These are phyloP conservation scores for Alternaria longipes DNA, from an alignment of 2,329 filamentous ascomycete genomes.

Conservation along the genomic window DNA sequence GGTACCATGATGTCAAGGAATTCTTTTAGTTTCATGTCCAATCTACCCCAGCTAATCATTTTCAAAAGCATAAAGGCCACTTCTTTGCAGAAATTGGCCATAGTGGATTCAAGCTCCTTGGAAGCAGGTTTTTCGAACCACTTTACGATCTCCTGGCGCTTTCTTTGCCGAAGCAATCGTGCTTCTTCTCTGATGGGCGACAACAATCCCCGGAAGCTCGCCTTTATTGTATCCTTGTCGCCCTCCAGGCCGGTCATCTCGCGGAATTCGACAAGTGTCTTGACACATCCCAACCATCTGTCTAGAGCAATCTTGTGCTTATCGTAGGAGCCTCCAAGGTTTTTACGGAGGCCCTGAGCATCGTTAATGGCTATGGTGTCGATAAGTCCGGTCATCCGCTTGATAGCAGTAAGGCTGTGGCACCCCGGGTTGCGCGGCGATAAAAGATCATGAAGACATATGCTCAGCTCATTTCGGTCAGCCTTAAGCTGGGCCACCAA, in stretches of 20 bases:
- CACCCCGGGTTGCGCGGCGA: background rate
- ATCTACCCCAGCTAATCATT: background rate
- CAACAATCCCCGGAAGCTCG: no score
- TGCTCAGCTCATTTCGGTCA: background rate
- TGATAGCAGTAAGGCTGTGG: background rate
- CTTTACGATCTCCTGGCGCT: background rate
- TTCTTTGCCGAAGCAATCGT: background rate
- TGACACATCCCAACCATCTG: conserved; percentile 4
- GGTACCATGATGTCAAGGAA: background rate
- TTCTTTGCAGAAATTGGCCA: background rate
- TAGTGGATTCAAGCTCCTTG: background rate
- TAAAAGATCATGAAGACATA: background rate
- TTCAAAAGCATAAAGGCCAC: background rate
- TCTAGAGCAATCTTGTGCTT: background rate
- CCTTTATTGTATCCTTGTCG: background rate
- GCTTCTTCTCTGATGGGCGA: no score
- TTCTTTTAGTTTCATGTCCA: background rate
- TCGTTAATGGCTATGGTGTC: background rate
- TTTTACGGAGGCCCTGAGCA: background rate
- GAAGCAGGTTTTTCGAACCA: background rate
- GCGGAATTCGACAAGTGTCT: background rate
- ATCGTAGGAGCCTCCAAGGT: background rate
- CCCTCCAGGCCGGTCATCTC: background rate
- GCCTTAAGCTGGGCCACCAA: background rate
- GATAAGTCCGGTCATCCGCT: background rate